phyloP scores from a whole-genome alignment of 805 yeast species.

The Suhomyces pyralidae region DNA sequence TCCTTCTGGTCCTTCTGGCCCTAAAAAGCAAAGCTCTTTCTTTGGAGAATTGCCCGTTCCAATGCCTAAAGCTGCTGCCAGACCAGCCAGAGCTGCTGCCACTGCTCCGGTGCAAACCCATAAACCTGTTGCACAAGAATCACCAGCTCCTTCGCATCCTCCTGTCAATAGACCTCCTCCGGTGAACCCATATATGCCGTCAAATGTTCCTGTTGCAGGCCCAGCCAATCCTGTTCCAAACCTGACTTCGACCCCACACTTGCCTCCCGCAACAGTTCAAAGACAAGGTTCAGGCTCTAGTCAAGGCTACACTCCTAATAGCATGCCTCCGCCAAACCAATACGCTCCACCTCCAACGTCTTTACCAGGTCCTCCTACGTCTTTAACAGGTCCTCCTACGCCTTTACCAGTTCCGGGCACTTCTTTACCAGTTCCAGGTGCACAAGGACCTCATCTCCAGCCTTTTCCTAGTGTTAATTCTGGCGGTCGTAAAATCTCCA shows the following conservation, averaged over 20 bases:
- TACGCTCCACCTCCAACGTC: conserved; percentile 2
- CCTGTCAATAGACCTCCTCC: conserved; percentile 17
- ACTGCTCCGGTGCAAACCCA: conserved; percentile 9
- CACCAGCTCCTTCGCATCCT: conserved; percentile 8
- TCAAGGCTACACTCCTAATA: not conserved
- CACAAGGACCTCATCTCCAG: conserved; percentile 3
- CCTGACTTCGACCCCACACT: not conserved
- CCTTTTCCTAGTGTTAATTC: conserved; percentile 9
- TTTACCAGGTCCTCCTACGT: not conserved
- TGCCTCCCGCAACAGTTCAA: conserved; percentile 2
- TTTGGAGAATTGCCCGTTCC: conserved; percentile 57
- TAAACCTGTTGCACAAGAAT: conserved; percentile 7
- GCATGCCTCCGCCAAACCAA: conserved; percentile 1
- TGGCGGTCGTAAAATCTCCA: conserved; percentile 1
- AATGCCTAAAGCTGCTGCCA: conserved; percentile 25
- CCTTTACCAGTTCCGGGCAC: not conserved
- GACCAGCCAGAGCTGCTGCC: conserved; percentile 31
- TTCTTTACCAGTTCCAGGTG: not conserved
- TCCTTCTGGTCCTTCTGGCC: not conserved
- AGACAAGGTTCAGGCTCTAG: conserved; percentile 7
- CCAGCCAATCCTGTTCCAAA: not conserved
- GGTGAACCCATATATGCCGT: conserved; percentile 15
- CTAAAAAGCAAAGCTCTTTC: conserved; percentile 38
- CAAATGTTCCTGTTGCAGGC: conserved; percentile 7
- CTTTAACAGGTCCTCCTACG: not conserved